Evolutionary conservation across 306 rosid genomes (phyloP).

Genomic region (Boehmeria nivea): DNA sequence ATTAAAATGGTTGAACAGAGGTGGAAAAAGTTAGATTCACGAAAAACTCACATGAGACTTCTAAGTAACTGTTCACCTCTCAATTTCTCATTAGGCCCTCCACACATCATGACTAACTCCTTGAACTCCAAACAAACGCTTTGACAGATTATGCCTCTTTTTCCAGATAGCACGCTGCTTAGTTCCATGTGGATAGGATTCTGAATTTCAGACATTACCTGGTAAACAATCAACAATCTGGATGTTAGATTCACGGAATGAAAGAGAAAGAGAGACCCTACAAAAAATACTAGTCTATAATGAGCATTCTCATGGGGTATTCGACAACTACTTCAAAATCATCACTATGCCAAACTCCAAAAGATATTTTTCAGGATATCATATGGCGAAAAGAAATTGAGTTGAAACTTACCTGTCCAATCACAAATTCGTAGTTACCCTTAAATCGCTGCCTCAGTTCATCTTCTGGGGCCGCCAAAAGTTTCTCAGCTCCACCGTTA

Average conservation of each 20-base stretch:
- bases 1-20: background rate
- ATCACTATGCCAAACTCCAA: background rate
- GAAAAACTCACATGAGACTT: conserved; percentile 53
- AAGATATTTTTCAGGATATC: background rate
- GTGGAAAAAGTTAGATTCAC: conserved; percentile 11
- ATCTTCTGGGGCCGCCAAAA: conserved; percentile 68
- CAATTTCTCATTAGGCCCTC: conserved; percentile 78
- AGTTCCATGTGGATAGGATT: conserved; percentile 62
- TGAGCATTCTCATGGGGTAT: no score
- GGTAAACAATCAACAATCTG: conserved; percentile 21
- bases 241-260: background rate
- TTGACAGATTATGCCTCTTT: conserved; percentile 70
- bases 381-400: conserved; percentile 16
- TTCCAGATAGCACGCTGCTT: conserved; percentile 43
- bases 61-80: conserved; percentile 63
- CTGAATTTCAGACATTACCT: conserved; percentile 79
- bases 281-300: background rate
- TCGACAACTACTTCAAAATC: background rate
- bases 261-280: background rate
- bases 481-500: conserved; percentile 60
- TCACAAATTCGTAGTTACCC: conserved; percentile 80
- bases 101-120: conserved; percentile 72
- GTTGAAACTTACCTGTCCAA: conserved; percentile 60
- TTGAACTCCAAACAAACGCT: conserved; percentile 69
- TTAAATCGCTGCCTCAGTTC: conserved; percentile 71